Conservation (phyloP, 2,329 filamentous ascomycete genomes). For the Helotiales sp. region DNA sequence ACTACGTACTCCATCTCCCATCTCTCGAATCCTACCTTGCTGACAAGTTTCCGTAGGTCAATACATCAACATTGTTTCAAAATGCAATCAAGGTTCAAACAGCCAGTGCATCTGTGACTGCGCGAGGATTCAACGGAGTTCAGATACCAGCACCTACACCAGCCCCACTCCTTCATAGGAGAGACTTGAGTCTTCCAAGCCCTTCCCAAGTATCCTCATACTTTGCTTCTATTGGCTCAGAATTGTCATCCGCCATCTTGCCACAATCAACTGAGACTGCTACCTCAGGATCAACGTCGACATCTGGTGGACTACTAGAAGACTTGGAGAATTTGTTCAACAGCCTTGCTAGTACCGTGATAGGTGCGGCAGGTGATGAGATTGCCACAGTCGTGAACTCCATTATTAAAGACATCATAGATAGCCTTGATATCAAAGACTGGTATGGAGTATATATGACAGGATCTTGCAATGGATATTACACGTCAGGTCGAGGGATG, state of each 20-base stretch:
- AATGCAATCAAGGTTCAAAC: slow-evolving; percentile 19
- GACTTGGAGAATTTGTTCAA: slow-evolving; percentile 8
- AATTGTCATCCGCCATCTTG: neutral
- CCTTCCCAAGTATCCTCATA: slow-evolving; percentile 14
- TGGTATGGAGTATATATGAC: slow-evolving; percentile 21
- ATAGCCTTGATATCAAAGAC: slow-evolving; percentile 16
- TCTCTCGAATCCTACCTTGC: neutral
- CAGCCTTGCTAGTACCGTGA: slow-evolving; percentile 7
- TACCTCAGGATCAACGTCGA: no score
- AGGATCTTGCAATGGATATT: slow-evolving; percentile 16
- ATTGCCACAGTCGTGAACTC: slow-evolving; percentile 8
- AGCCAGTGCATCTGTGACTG: slow-evolving; percentile 1
- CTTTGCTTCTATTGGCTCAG: slow-evolving; percentile 11
- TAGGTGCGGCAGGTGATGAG: slow-evolving; percentile 4
- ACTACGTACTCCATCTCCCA: no score
- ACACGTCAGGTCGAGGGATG: slow-evolving; percentile 3
- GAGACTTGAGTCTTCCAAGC: slow-evolving; percentile 1
- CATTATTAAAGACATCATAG: slow-evolving; percentile 6
- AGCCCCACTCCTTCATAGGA: neutral
- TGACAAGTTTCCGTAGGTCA: slow-evolving; percentile 14
- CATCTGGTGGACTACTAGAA: neutral
- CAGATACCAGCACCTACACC: neutral
- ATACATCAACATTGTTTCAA: slow-evolving; percentile 21
- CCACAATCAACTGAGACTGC: slow-evolving; percentile 1
- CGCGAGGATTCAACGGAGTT: neutral